Evolutionary conservation across 1,284 basidiomycete species (phyloP).

Genomic region (Exsudoporus floridanus): DNA sequence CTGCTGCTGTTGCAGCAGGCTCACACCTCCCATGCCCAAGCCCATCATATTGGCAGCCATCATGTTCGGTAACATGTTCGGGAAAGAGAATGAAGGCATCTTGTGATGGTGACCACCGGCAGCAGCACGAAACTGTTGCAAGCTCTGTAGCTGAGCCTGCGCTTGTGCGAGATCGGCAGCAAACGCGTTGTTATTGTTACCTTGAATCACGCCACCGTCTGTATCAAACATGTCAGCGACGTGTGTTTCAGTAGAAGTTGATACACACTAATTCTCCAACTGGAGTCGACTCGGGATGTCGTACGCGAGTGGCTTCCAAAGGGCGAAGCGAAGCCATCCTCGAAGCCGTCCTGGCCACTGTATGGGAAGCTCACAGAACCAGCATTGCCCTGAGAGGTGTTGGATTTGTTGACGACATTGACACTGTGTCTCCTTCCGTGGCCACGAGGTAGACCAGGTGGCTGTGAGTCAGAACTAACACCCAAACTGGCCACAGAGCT

Average conservation of each 20-base stretch:
- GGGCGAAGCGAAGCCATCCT: slow-evolving; percentile 68
- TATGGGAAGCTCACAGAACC: slow-evolving; percentile 56
- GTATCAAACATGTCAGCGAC: slow-evolving; percentile 13
- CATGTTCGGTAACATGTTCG: slow-evolving; percentile 94
- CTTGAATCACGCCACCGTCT: slow-evolving; percentile 76
- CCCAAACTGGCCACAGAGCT: slow-evolving; percentile 55
- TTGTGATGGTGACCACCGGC: slow-evolving; percentile 94
- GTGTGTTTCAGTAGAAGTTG: neutral
- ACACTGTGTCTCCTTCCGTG: slow-evolving; percentile 94
- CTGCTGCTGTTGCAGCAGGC: slow-evolving; percentile 67
- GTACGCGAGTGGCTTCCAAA: slow-evolving; percentile 76
- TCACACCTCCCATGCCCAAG: slow-evolving; percentile 76
- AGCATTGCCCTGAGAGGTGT: slow-evolving; percentile 41
- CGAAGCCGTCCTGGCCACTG: slow-evolving; percentile 61
- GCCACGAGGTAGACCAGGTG: slow-evolving; percentile 68
- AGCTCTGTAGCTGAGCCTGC: slow-evolving; percentile 94
- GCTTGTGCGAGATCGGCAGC: slow-evolving; percentile 87
- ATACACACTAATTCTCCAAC: slow-evolving; percentile 83
- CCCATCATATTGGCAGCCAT: slow-evolving; percentile 96
- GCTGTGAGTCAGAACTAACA: slow-evolving; percentile 64
- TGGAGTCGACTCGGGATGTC: slow-evolving; percentile 74
- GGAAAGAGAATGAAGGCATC: slow-evolving; percentile 97
- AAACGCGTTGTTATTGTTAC: slow-evolving; percentile 59
- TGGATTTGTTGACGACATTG: slow-evolving; percentile 81
- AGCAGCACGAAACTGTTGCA: slow-evolving; percentile 96